Evolutionary conservation across 768 basidiomycete species (phyloP).

Genomic region (Suillus sp.): DNA sequence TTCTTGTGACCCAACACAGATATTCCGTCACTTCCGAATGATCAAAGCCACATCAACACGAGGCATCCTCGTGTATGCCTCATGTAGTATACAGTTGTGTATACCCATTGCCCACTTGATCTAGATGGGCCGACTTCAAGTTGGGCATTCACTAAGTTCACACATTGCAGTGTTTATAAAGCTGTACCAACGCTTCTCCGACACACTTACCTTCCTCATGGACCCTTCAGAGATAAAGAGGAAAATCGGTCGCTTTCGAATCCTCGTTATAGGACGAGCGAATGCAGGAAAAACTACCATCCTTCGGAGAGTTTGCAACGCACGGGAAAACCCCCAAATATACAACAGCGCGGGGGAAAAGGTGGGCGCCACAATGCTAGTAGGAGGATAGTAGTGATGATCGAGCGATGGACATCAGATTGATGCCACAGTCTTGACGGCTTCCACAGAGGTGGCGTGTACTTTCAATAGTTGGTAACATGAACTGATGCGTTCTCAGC

Average conservation of each 20-base stretch:
- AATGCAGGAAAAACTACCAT: slow-evolving; percentile 46
- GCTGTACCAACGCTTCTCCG: not conserved
- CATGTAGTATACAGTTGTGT: not conserved
- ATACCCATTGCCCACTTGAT: not conserved
- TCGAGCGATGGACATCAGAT: slow-evolving; percentile 9
- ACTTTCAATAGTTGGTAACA: not conserved
- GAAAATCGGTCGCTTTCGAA: slow-evolving; percentile 32
- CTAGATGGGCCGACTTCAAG: not conserved
- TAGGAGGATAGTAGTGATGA: not conserved
- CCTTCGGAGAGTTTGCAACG: slow-evolving; percentile 40
- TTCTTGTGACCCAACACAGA: not conserved
- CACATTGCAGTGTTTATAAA: not conserved
- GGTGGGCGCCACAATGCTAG: slow-evolving; percentile 14
- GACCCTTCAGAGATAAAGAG: slow-evolving; percentile 4
- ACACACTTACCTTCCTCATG: not conserved
- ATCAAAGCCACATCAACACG: not conserved
- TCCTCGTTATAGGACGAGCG: slow-evolving; percentile 43
- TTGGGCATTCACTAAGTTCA: not conserved
- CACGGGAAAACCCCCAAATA: slow-evolving; percentile 35
- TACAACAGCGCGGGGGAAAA: slow-evolving; percentile 20
- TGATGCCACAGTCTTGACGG: not conserved
- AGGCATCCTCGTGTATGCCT: not conserved
- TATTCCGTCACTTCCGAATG: not conserved
- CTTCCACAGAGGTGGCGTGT: slow-evolving; percentile 2
- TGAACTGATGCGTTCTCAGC: not conserved